Evolutionary conservation across 345 rosid genomes (phyloP).

Genomic region (Arabidopsis thaliana): TAIR10.1 NC_003070.9:19097501-19098000

Average conservation of each 20-base stretch:
- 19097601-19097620: no score
- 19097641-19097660: no score
- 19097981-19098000: slow-evolving; percentile 87
- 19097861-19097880: slow-evolving; percentile 18
- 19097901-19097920: slow-evolving; percentile 41
- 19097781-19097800: background rate
- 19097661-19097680: no score
- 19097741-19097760: no score
- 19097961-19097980: slow-evolving; percentile 53
- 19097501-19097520: background rate
- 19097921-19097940: slow-evolving; percentile 34
- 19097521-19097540: no score
- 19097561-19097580: no score
- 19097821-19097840: slow-evolving; percentile 11
- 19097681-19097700: no score
- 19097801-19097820: background rate
- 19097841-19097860: slow-evolving; percentile 21
- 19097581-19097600: no score
- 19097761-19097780: background rate
- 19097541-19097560: no score
- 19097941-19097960: slow-evolving; percentile 22
- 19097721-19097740: no score
- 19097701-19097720: no score
- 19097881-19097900: slow-evolving; percentile 27
- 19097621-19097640: no score